Conservation (phyloP, 495 filamentous ascomycete species). For the Platismatia glauca region DNA sequence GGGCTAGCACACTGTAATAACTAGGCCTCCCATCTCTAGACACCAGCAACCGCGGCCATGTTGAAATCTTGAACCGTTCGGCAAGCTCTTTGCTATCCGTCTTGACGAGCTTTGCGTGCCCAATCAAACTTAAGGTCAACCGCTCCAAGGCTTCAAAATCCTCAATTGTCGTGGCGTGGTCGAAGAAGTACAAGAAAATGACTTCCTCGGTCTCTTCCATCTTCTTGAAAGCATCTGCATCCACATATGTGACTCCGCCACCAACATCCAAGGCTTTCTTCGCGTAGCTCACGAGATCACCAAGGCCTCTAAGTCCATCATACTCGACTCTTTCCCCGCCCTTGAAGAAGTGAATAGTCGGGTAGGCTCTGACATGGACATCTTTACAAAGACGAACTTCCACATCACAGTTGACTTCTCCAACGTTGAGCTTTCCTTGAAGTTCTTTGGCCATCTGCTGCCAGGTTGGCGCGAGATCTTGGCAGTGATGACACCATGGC, state of each 20-base stretch:
- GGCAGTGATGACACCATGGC: conserved; percentile 93
- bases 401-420: conserved; percentile 90
- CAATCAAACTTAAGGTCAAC: conserved; percentile 74
- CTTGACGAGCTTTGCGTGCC: conserved; percentile 85
- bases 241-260: conserved; percentile 70
- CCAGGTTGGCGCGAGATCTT: conserved; percentile 87
- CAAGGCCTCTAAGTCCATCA: conserved; percentile 81
- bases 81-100: conserved; percentile 64
- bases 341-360: conserved; percentile 87
- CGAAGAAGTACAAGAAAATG: conserved; percentile 94
- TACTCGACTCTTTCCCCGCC: conserved; percentile 90
- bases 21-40: conserved; percentile 80
- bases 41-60: conserved; percentile 85
- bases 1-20: conserved; percentile 76
- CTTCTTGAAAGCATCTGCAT: conserved; percentile 64
- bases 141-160: conserved; percentile 86
- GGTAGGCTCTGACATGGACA: conserved; percentile 65
- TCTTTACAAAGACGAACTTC: conserved; percentile 85
- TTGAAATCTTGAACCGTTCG: conserved; percentile 84
- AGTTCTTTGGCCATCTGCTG: conserved; percentile 80
- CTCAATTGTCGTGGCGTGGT: conserved; percentile 83
- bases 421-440: conserved; percentile 78
- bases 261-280: conserved; percentile 75
- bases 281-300: conserved; percentile 78
- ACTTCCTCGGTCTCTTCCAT: conserved; percentile 91